phyloP scores from a whole-genome alignment of 257 asterid species.

The Forsythia viridissima region DNA sequence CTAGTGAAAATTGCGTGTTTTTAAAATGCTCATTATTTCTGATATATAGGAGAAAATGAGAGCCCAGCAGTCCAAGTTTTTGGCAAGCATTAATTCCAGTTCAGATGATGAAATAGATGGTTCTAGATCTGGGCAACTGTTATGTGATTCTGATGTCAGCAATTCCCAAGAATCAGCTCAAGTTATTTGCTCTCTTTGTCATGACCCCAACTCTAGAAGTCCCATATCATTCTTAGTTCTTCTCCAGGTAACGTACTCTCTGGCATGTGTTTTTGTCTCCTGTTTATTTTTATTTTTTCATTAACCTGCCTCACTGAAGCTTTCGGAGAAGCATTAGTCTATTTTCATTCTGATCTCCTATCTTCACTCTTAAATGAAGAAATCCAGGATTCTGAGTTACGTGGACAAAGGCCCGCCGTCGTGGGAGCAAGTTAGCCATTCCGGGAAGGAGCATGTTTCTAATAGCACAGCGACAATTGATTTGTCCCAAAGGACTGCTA shows the following conservation, averaged over 20 bases:
- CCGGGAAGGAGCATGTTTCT: conserved; percentile 55
- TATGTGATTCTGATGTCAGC: conserved; percentile 41
- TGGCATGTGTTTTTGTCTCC: conserved; percentile 14
- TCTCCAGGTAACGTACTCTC: conserved; percentile 70
- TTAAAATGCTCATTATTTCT: conserved; percentile 23
- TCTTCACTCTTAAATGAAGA: conserved; percentile 51
- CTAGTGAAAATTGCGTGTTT: conserved; percentile 18
- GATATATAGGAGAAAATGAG: conserved; percentile 80
- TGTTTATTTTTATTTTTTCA: not conserved
- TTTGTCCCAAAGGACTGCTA: conserved; percentile 33
- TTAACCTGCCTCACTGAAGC: conserved; percentile 14
- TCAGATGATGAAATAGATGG: conserved; percentile 62
- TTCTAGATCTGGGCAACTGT: conserved; percentile 50
- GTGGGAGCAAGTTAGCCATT: conserved; percentile 66
- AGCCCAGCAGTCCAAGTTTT: conserved; percentile 83
- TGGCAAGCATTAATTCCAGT: conserved; percentile 64
- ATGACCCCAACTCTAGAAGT: conserved; percentile 63
- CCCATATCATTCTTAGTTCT: conserved; percentile 89
- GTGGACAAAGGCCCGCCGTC: conserved; percentile 66
- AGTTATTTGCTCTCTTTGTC: conserved; percentile 91
- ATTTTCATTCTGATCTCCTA: conserved; percentile 27
- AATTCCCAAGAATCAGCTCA: conserved; percentile 51
- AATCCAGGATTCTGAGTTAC: conserved; percentile 86
- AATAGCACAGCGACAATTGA: conserved; percentile 31
- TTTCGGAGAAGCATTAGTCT: conserved; percentile 6